These are phyloP conservation scores for Coemansia aciculifera DNA, from an alignment of 192 early-diverging fungal species.

Conservation along the genomic window DNA sequence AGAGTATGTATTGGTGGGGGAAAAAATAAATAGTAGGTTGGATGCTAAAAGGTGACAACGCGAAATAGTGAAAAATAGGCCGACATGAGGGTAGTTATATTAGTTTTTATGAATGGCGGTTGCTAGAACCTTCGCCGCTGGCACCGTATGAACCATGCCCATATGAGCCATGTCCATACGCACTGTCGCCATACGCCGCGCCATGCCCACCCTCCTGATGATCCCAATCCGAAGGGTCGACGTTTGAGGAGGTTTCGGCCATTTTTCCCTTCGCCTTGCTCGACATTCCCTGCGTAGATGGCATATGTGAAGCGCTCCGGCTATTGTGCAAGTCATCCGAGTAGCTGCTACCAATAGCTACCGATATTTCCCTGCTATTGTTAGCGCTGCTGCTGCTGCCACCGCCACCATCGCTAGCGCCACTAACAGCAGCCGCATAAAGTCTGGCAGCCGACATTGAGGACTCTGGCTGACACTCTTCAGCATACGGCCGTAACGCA, in stretches of 20 bases:
- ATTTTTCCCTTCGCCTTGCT: slow-evolving; percentile 53
- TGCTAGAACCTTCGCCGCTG: slow-evolving; percentile 17
- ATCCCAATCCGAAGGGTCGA: slow-evolving; percentile 1
- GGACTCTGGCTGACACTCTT: slow-evolving; percentile 20
- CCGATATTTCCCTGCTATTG: slow-evolving; percentile 1
- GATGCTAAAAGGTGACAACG: neutral
- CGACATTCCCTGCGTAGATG: slow-evolving; percentile 23
- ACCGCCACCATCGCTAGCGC: slow-evolving; percentile 8
- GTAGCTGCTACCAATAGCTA: slow-evolving; percentile 3
- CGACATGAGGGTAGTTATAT: neutral
- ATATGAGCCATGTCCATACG: slow-evolving; percentile 1
- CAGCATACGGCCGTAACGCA: neutral
- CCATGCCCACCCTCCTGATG: slow-evolving; percentile 1
- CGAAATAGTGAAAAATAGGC: neutral
- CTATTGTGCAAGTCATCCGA: neutral
- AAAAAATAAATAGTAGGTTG: neutral
- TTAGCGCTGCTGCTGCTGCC: slow-evolving; percentile 6
- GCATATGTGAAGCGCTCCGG: neutral
- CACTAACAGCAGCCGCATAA: slow-evolving; percentile 10
- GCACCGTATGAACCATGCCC: slow-evolving; percentile 14
- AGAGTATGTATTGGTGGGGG: neutral
- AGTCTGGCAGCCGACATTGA: slow-evolving; percentile 21
- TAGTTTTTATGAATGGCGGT: neutral
- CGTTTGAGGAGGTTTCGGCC: slow-evolving; percentile 21
- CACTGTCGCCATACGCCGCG: slow-evolving; percentile 13